Base-by-base conservation (phyloP, 176 grass and related monocot species). In the Canna indica region DNA sequence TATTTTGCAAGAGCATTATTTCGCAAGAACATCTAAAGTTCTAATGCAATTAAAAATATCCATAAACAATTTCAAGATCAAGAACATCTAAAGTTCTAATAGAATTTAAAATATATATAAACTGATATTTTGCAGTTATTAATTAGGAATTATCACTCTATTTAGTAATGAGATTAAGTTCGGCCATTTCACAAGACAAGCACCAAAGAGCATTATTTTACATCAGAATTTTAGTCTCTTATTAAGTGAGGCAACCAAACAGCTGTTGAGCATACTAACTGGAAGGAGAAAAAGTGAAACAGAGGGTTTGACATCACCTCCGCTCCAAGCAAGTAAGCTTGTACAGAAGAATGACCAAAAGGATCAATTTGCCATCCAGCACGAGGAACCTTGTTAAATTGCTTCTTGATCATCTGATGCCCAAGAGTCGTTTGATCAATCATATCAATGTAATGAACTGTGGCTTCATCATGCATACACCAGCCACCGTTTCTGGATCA, bases 381-480 rank as follows among this genome's bases (percentile, higher is more conserved):
- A 78, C 91, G 82, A 71, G 88, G 88, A 56, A 70, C 82, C 81
- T 91, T 88, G 47, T 88, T 85, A 64, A 96, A 96, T 20, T 96
- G 85, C 56, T 84, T 79, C 80, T 88, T 96, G 39, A 91, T 96
- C 60, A 83, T 31, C 34, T 75, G 72, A 59, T 96, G 91, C 72
- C 91, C 91, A 78, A 96, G 88, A 46, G 91, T 96, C 36, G 91
- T 91, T 75, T 96, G 91, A 83, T 96, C 91, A 74, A 96, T 96
- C 88, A 96, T 91, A 73, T 96, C 91, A 78, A 88, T 91, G 67
- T 96, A 96, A 81, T 96, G 91, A 2, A 81, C 84, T 1, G 83
- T 80, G 58, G 91, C 91, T 84, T 96, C 91, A 76, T 96, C 91
- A 81, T 96, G 91, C 88, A 96, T 96, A 77, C 88, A 96, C 91